Percentiles rank a stretch among this genome's conserved stretches.
Conservation (phyloP, 495 filamentous ascomycete genomes). For the Xylaria longipes region DNA sequence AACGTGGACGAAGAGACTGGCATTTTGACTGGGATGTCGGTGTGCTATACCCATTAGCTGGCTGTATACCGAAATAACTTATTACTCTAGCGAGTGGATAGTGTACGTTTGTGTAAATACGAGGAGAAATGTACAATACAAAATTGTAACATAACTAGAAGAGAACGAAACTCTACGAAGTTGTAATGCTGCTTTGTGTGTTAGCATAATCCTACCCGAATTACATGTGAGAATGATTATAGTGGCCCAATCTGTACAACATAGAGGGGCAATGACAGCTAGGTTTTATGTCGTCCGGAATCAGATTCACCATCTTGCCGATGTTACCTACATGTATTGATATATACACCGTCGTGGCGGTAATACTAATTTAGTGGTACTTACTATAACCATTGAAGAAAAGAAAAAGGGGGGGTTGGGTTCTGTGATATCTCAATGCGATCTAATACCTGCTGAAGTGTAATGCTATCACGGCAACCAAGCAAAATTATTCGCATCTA, state of each 20-base stretch:
- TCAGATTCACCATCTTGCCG: not conserved
- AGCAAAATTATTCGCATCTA: not conserved
- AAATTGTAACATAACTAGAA: constrained; percentile 13
- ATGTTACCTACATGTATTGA: not conserved
- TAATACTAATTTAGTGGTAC: not conserved
- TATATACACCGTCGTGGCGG: not conserved
- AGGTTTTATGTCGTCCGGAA: not conserved
- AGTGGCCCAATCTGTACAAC: not conserved
- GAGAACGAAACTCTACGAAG: not conserved
- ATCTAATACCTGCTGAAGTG: not conserved
- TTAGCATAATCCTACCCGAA: not conserved
- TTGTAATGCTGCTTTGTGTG: not conserved
- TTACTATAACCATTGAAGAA: not conserved
- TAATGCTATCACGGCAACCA: not conserved
- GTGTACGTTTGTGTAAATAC: constrained; percentile 29
- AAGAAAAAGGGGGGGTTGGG: too few species aligned
- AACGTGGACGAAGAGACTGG: not conserved
- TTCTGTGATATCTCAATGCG: not conserved
- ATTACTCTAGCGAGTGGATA: not conserved
- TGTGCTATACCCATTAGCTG: not conserved
- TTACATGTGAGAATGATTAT: not conserved
- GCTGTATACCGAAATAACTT: constrained; percentile 23
- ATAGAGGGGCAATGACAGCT: not conserved
- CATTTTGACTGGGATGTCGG: not conserved
- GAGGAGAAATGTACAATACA: constrained; percentile 28